phyloP scores from a whole-genome alignment of 1,284 basidiomycete genomes.

The Cutaneotrichosporon daszewskae region DNA sequence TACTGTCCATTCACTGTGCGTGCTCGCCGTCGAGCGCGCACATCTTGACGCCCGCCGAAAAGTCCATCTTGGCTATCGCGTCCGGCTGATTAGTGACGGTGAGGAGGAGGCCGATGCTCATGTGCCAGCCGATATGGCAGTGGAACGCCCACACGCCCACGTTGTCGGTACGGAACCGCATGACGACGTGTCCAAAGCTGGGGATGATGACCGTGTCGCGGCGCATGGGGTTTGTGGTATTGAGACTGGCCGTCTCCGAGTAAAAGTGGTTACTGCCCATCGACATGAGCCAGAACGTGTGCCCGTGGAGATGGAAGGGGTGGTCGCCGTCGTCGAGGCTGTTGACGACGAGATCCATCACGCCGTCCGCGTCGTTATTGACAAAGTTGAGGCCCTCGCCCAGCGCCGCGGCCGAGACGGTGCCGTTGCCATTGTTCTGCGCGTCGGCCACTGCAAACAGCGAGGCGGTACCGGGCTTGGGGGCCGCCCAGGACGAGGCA shows the following conservation, averaged over 20 bases:
- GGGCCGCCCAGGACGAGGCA: slow-evolving; percentile 13
- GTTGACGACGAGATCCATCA: slow-evolving; percentile 25
- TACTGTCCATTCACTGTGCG: too few relatives aligned
- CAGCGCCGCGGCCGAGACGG: neutral
- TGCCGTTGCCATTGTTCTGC: neutral
- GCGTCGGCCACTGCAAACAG: neutral
- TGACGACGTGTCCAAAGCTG: slow-evolving; percentile 16
- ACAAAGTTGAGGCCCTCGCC: slow-evolving; percentile 19
- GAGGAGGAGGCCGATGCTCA: slow-evolving; percentile 16
- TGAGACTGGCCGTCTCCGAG: slow-evolving; percentile 11
- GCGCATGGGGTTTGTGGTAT: slow-evolving; percentile 23
- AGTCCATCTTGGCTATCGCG: slow-evolving; percentile 4
- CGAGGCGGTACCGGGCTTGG: slow-evolving; percentile 4
- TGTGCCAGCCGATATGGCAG: slow-evolving; percentile 31
- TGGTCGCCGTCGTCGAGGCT: slow-evolving; percentile 25
- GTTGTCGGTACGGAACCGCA: slow-evolving; percentile 25
- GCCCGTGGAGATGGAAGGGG: slow-evolving; percentile 34
- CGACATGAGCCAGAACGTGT: slow-evolving; percentile 24
- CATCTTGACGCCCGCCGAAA: too few relatives aligned
- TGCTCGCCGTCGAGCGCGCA: too few relatives aligned
- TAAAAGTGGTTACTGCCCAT: slow-evolving; percentile 10
- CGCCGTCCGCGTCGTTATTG: slow-evolving; percentile 7
- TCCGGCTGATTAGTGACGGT: slow-evolving; percentile 13
- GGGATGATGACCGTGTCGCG: slow-evolving; percentile 30
- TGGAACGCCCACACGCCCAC: slow-evolving; percentile 27